Percentiles rank a stretch among this genome's conserved stretches.
These are phyloP conservation scores for Malus hybrid DNA, from an alignment of 331 rosid genomes.

Conservation along the genomic window DNA sequence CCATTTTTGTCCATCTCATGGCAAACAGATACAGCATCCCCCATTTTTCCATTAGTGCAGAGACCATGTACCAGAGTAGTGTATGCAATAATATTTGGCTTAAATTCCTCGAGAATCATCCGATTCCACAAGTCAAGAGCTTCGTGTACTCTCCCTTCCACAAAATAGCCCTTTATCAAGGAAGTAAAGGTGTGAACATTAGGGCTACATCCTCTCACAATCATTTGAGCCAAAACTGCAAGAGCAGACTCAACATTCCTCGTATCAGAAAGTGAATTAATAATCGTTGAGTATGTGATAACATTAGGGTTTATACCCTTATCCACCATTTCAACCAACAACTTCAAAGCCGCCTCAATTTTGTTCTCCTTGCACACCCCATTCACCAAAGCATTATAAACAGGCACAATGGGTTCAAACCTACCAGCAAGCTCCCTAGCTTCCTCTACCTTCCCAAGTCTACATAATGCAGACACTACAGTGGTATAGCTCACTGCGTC, in stretches of 20 bases:
- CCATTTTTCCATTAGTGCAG: constrained; percentile 52
- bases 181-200: constrained; percentile 70
- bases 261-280: constrained; percentile 48
- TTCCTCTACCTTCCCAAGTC: constrained; percentile 42
- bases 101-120: constrained; percentile 44
- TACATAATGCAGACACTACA: constrained; percentile 57
- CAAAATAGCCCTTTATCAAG: constrained; percentile 58
- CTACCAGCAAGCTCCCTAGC: constrained; percentile 47
- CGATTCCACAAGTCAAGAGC: constrained; percentile 60
- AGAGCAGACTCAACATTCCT: constrained; percentile 49
- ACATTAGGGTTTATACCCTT: constrained; percentile 63
- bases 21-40: constrained; percentile 35
- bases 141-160: constrained; percentile 39
- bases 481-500: constrained; percentile 76
- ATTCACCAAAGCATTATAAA: constrained; percentile 72
- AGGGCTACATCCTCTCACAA: constrained; percentile 67
- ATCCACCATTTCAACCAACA: constrained; percentile 58
- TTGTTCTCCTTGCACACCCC: constrained; percentile 56
- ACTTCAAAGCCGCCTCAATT: constrained; percentile 42
- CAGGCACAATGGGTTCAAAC: constrained; percentile 49
- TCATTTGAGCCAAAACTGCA: constrained; percentile 59
- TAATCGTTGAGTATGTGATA: constrained; percentile 52
- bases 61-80: constrained; percentile 59
- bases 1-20: constrained; percentile 47
- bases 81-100: constrained; percentile 56